Percentiles rank a stretch among this genome's conserved stretches.
These are phyloP conservation scores for Quercus glauca DNA, from an alignment of 306 rosid species.

Conservation along the genomic window DNA sequence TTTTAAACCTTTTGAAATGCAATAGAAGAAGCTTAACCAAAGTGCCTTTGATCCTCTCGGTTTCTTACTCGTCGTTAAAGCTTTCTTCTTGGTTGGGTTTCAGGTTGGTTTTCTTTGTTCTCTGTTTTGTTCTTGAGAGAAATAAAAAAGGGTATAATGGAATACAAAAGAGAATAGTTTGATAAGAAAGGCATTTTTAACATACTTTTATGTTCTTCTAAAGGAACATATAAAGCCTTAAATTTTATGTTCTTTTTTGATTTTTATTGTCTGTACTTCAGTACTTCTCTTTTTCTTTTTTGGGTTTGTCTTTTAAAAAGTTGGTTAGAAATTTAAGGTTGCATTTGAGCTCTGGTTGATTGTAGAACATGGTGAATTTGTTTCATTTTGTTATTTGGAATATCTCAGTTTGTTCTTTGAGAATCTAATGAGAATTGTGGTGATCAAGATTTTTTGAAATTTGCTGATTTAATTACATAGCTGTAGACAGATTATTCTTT, in stretches of 20 bases:
- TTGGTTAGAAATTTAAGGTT: background rate
- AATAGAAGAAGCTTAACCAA: background rate
- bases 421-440: background rate
- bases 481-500: background rate
- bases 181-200: background rate
- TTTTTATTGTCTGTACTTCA: background rate
- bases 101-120: conserved; percentile 20
- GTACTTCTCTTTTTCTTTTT: background rate
- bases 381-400: background rate
- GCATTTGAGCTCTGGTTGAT: background rate
- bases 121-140: conserved; percentile 17
- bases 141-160: background rate
- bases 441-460: background rate
- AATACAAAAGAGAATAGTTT: background rate
- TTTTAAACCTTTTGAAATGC: background rate
- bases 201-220: background rate
- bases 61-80: conserved; percentile 25
- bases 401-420: background rate
- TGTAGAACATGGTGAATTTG: background rate
- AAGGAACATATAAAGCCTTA: background rate
- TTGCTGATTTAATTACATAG: background rate
- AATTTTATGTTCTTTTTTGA: background rate
- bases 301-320: background rate
- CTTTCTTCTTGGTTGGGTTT: background rate
- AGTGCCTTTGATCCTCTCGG: conserved; percentile 7